These are phyloP conservation scores for Gastrolobium bilobum DNA, from an alignment of 306 rosid genomes.

Conservation along the genomic window DNA sequence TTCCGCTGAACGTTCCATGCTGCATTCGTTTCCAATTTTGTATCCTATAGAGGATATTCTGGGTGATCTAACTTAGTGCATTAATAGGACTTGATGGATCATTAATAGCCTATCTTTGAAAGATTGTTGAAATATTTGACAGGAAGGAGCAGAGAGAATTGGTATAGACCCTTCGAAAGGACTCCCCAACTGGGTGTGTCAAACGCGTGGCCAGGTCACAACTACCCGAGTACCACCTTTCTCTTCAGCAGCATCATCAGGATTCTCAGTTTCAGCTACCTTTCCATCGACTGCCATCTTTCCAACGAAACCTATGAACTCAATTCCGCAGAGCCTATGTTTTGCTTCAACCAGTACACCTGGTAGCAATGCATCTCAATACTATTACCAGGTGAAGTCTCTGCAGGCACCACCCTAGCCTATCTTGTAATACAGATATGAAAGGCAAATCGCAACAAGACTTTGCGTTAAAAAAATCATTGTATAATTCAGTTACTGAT, in stretches of 20 bases:
- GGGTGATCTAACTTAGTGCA: neutral
- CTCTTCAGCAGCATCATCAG: slow-evolving; percentile 99
- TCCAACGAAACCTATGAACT: slow-evolving; percentile 57
- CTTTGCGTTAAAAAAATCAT: slow-evolving; percentile 50
- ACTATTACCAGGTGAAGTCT: slow-evolving; percentile 61
- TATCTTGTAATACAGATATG: slow-evolving; percentile 17
- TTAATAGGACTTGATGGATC: neutral
- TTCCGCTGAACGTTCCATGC: neutral
- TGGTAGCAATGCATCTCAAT: slow-evolving; percentile 60
- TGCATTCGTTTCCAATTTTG: slow-evolving; percentile 21
- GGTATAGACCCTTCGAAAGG: slow-evolving; percentile 80
- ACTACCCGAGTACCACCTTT: slow-evolving; percentile 77
- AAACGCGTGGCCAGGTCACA: slow-evolving; percentile 71
- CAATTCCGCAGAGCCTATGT: slow-evolving; percentile 63
- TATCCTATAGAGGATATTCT: neutral
- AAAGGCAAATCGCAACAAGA: slow-evolving; percentile 32
- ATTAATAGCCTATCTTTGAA: neutral
- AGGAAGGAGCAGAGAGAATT: slow-evolving; percentile 83
- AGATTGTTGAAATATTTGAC: slow-evolving; percentile 53
- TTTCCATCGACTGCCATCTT: slow-evolving; percentile 65
- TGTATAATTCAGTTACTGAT: slow-evolving; percentile 54
- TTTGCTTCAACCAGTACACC: slow-evolving; percentile 61
- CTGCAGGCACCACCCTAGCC: slow-evolving; percentile 63
- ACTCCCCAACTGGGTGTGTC: slow-evolving; percentile 76
- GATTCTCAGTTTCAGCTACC: slow-evolving; percentile 93